Conservation (phyloP, 208 protist genomes). For the Wallacemonas rigidus region DNA sequence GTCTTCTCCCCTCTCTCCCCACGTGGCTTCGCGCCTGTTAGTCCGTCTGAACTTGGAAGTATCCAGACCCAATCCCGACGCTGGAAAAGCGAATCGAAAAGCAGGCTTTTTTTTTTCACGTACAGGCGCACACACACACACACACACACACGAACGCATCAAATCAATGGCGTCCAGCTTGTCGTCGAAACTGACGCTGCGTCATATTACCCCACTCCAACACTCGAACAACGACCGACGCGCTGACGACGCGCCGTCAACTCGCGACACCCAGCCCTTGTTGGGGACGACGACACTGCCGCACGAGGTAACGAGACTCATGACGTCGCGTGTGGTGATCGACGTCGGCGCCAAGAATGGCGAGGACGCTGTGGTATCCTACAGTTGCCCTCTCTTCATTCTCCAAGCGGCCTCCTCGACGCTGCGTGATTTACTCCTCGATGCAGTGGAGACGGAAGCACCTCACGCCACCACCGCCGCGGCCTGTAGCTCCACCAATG, state of each 20-base stretch:
- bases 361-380: constrained; percentile 6
- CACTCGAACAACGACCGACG: neutral
- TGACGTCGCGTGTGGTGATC: constrained; percentile 23
- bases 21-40: too few relatives aligned
- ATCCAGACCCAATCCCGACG: too few relatives aligned
- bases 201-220: constrained; percentile 2
- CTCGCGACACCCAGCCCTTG: neutral
- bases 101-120: neutral
- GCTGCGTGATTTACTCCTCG: constrained; percentile 43
- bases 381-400: constrained; percentile 45
- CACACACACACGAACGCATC: neutral
- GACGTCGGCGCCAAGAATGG: constrained; percentile 17
- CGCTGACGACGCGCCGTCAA: neutral
- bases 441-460: constrained; percentile 18
- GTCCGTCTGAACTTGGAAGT: too few relatives aligned
- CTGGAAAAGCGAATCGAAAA: too few relatives aligned
- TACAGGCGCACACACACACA: neutral
- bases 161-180: neutral
- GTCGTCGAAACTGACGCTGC: neutral
- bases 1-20: too few relatives aligned
- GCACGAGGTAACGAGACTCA: neutral
- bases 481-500: neutral
- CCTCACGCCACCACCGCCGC: neutral
- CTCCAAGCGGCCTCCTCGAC: constrained; percentile 34
- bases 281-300: neutral